Evolutionary conservation across 1,139 yeast genomes (phyloP), one percentile per base, ranked within the genome.

Genomic region (Ashbya aceris): DNA sequence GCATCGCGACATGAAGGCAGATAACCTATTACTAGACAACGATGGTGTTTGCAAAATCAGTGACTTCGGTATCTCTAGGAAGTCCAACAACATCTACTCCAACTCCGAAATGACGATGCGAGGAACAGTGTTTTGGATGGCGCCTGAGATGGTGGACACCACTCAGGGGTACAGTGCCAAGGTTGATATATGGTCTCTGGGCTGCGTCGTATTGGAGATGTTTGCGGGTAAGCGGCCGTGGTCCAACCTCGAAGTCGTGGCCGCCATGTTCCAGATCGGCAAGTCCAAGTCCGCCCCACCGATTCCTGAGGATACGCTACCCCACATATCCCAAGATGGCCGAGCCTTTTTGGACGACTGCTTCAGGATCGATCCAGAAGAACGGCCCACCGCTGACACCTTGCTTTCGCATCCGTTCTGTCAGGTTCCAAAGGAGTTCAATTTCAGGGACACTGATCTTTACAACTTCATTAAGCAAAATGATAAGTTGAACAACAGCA

Each of bases 61-160:
- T 8, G 99, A 93, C 62, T 93, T 93, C 67, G 98, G 98, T 33
- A 93, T 93, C 45, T 87, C 97, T 38, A 89, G 87, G 58, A 76
- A 81, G 53, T 83, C 95, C 0, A 74, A 77, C 48, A 91, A 91
- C 58, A 85, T 91, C 33, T 91, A 91, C 61, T 80, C 84, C 23
- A 89, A 91, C 57, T 89, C 96, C 2, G 96, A 86, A 45, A 85
- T 89, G 95, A 89, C 97, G 10, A 83, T 83, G 91, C 96, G 93
- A 64, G 99, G 99, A 14, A 89, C 98, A 0, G 89, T 93, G 2
- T 93, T 89, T 60, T 93, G 98, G 98, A 93, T 93, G 98, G 99
- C 99, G 0, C 99, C 99, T 0, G 99, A 93, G 60, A 96, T 93
- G 47, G 87, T 93, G 44, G 83, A 83, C 53, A 81, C 79, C 43